Percentiles rank a stretch among this genome's conserved stretches.
These are phyloP conservation scores for Phytomonas sp. DNA, from an alignment of 208 protist genomes.

Conservation along the genomic window DNA sequence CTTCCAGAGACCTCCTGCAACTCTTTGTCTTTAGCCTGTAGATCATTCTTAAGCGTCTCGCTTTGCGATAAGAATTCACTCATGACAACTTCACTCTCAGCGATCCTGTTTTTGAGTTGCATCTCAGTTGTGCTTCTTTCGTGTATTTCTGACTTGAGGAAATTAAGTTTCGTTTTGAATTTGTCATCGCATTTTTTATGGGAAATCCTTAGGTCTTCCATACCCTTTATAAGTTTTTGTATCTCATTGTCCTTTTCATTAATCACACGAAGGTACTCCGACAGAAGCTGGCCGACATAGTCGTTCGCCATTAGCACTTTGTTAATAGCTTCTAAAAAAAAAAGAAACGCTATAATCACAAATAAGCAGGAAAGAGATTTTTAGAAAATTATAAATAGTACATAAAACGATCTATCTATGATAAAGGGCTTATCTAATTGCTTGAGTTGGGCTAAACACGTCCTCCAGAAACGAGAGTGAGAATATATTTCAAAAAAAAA, in stretches of 20 bases:
- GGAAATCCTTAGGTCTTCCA: constrained; percentile 32
- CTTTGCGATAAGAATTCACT: constrained; percentile 22
- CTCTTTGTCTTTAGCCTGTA: constrained; percentile 13
- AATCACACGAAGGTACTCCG: constrained; percentile 83
- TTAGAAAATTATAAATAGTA: background rate
- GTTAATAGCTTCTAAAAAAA: background rate
- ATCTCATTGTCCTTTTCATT: constrained; percentile 82
- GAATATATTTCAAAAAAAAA: too few species aligned
- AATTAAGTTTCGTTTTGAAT: constrained; percentile 13
- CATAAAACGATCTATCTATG: constrained; percentile 6
- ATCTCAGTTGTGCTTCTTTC: constrained; percentile 18
- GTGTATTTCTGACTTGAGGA: constrained; percentile 14
- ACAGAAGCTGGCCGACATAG: constrained; percentile 63
- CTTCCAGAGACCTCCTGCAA: background rate
- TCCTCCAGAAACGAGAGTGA: too few species aligned
- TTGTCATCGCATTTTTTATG: constrained; percentile 23
- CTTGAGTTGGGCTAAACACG: background rate
- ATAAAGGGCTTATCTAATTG: constrained; percentile 6
- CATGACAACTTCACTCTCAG: constrained; percentile 23
- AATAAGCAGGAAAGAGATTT: constrained; percentile 14
- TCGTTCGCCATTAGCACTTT: background rate
- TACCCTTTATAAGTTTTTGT: constrained; percentile 36
- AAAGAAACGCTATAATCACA: constrained; percentile 4
- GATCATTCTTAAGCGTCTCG: constrained; percentile 29
- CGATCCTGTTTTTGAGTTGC: constrained; percentile 18